Conservation (phyloP, 805 yeast species). For the Kregervanrija fluxuum region DNA sequence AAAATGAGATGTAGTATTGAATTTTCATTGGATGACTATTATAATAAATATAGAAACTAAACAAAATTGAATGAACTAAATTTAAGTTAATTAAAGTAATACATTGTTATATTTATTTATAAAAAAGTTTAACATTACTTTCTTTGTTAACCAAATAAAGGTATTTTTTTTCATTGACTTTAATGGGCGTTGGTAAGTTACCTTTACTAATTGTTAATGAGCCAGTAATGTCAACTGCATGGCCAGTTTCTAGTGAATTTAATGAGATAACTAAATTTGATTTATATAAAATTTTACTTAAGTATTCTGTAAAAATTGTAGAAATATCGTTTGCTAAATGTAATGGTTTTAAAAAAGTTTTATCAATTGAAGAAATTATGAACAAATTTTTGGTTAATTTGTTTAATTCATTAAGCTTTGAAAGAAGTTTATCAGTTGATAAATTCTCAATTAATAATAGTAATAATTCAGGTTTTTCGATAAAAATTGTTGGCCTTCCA, state of each 20-base stretch:
- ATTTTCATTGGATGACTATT: conserved; percentile 75
- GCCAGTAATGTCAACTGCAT: conserved; percentile 80
- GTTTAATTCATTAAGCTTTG: conserved; percentile 14
- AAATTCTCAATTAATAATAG: conserved; percentile 13
- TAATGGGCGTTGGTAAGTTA: conserved; percentile 5
- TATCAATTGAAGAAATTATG: conserved; percentile 16
- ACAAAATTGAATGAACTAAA: background rate
- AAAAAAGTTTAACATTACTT: conserved; percentile 36
- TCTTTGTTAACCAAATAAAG: conserved; percentile 55
- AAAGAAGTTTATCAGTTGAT: conserved; percentile 10
- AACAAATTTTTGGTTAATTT: conserved; percentile 16
- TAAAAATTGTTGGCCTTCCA: conserved; percentile 13
- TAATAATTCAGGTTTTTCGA: conserved; percentile 25
- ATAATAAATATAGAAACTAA: conserved; percentile 29
- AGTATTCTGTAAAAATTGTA: conserved; percentile 19
- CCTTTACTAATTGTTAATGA: conserved; percentile 56
- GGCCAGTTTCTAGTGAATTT: conserved; percentile 68
- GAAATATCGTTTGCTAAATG: conserved; percentile 16
- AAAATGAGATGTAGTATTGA: conserved; percentile 89
- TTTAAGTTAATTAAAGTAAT: background rate
- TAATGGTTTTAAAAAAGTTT: conserved; percentile 14
- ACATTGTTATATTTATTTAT: conserved; percentile 24
- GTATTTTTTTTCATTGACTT: conserved; percentile 54
- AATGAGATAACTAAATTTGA: conserved; percentile 39
- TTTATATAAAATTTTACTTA: too few species aligned